Base-by-base conservation (phyloP, 257 asterid genomes). In the Fraxinus quadrangulata region DNA sequence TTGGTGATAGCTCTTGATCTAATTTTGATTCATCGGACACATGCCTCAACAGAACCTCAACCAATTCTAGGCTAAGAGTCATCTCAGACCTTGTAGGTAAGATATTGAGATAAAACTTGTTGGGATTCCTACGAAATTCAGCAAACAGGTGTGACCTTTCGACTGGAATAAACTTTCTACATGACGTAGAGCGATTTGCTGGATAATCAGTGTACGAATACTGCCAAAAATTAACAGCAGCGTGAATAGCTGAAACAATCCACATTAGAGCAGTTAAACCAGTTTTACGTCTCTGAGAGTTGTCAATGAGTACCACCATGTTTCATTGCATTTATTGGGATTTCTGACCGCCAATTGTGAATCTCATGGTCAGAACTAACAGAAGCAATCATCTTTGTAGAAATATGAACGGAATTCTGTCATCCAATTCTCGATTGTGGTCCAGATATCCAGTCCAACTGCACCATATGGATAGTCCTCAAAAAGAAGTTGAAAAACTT, bases 371-470 rank as follows among this genome's bases (percentile, higher is more conserved):
- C 90, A 12, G 76, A 74, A 74, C 49, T 82, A 65, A 88, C 68
- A 30, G 85, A 77, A 56, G 61, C 72, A 37, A 30, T 88, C 88
- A 4, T 84, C 80, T 73, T 73, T 69, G 72, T 88, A 88, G 75
- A 78, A 81, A 79, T 78, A 69, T 10, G 61, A 78, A 54, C 88
- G 82, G 72, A 73, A 88, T 36, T 84, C 78, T 34, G 70, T 74
- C 70, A 84, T 87, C 92, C 90, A 88, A 66, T 77, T 84, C 80
- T 86, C 83, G 67, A 81, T 83, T 75, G 87, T 77, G n/a, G 77
- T 77, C 92, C 92, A 88, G 26, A 88, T 84, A 26, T 88, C 88
- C 5, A 88, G 86, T 74, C 87, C 88, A 80, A 85, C 91, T 68
- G 80, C 83, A 75, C 72, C 91, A 61, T 78, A 86, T 13, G 92